Base-by-base conservation (phyloP, 2,329 filamentous ascomycete genomes). In the Sporothrix brasiliensis region DNA sequence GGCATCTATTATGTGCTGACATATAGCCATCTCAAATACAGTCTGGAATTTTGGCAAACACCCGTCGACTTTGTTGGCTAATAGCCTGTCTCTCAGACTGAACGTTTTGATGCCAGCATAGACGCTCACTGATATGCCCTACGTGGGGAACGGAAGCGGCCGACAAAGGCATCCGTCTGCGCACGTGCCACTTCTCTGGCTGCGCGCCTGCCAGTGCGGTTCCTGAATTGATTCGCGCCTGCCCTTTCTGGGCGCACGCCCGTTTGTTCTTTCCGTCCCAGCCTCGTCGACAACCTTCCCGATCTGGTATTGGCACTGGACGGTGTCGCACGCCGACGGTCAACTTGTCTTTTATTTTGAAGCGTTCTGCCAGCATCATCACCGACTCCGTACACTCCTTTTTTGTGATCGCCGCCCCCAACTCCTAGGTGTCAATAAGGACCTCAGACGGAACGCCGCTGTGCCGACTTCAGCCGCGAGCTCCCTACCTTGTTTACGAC, bases 391-490 rank as follows among this genome's bases (percentile, higher is more conserved):
- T n/a, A 30, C 61, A 34, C 11, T n/a, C 44, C 9, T 27, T 27
- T n/a, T 41, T 16, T 21, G 44, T 10, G 39, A 34, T 34, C 34
- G n/a, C 7, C 34, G n/a, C 7, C 44, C 1, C 44, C 16, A 24
- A 24, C 24, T 24, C 24, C 24, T 24, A 24, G 24, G 24, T 24
- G 24, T 24, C 24, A 24, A 24, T 24, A 24, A 24, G 24, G 24
- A 24, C 24, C 2, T 24, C 24, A 24, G 24, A 24, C 60, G 41
- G 41, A 49, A 63, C 21, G 49, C 39, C 60, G 44, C 24, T 63
- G 21, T 30, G 24, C 60, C 41, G 60, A 30, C 24, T 63, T 63
- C 60, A 63, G 60, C 56, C 56, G 56, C 56, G n/a, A 44, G 6
- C 34, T 41, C 16, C 65, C 16, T 49, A 30, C 19, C 52, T 52